Base-by-base conservation (phyloP, 2,329 filamentous ascomycete genomes). In the Aureobasidium lini region DNA sequence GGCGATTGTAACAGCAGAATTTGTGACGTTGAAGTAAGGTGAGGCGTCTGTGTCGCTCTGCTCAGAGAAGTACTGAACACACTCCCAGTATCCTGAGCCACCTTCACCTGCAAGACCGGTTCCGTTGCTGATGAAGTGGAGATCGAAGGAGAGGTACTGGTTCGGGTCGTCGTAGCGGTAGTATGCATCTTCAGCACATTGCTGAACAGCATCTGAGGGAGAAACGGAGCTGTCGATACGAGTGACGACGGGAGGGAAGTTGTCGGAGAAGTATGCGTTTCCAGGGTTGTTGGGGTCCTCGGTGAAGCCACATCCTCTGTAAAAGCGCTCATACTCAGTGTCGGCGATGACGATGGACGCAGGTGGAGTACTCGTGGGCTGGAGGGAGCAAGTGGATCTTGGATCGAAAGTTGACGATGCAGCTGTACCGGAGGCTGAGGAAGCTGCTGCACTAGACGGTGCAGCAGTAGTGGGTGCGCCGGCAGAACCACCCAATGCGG, bases 1-100 rank as follows among this genome's bases (percentile, higher is more conserved):
- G 6, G 53, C 53, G 32, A 57, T 31, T 18, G 7, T 16, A 9
- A 57, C 53, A 32, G 13, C 16, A 36, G 40, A 18, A n/a, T 57
- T 47, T 9, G 40, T 7, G 11, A 57, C 23, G 10, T 57, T 37
- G 31, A 57, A 57, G 42, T 57, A 57, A 4, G 40, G 40, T 6
- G 53, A 57, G 32, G 53, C 31, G 23, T 57, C 53, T 5, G 3
- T 39, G 11, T 57, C 53, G 13, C 53, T 57, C 40, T 57, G 53
- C 32, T 57, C 53, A 9, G 53, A 57, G 23, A 57, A 57, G 53
- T 37, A 57, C 42, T 57, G 40, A 7, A 57, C 53, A 18, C 53
- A 57, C 13, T 57, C 29, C 53, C 53, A 57, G 32, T 37, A 47
- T 2, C 53, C 53, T 4, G 15, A 31, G 32, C 53, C 53, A 13